Evolutionary conservation across 208 protist species (phyloP).

Genomic region (Cochliopodium minus): DNA sequence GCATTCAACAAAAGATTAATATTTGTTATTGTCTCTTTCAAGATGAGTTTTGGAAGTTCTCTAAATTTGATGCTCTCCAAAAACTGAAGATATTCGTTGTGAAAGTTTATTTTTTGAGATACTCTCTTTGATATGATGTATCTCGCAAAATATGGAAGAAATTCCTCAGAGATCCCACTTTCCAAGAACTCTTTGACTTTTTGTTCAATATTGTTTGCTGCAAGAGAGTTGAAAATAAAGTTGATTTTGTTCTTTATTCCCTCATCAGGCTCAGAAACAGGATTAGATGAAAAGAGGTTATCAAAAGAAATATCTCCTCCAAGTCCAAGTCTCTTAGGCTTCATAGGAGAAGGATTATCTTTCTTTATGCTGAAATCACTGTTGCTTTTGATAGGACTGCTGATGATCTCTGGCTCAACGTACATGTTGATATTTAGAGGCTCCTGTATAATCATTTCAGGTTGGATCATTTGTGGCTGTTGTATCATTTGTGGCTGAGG

Average conservation of each 20-base stretch:
- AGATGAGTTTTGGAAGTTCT: conserved; percentile 56
- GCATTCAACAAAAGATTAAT: conserved; percentile 66
- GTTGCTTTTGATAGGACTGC: no score
- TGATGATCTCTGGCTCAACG: no score
- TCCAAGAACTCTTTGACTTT: conserved; percentile 39
- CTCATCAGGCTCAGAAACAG: conserved; percentile 12
- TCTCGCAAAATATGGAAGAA: conserved; percentile 46
- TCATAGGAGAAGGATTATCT: no score
- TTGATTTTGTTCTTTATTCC: conserved; percentile 44
- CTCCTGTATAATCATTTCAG: no score
- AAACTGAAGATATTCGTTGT: conserved; percentile 66
- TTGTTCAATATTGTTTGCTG: conserved; percentile 32
- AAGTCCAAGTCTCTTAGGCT: no score
- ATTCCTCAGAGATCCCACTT: conserved; percentile 1
- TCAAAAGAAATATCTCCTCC: no score
- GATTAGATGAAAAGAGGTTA: neutral
- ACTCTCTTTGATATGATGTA: conserved; percentile 94
- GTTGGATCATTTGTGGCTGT: no score
- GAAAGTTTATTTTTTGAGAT: conserved; percentile 91
- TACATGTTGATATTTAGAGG: no score
- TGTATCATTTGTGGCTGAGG: no score
- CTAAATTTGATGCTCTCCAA: conserved; percentile 48
- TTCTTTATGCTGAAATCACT: no score
- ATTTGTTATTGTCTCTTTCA: conserved; percentile 47
- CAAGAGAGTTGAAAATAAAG: conserved; percentile 70